Evolutionary conservation across 345 rosid species (phyloP).

Genomic region (Mangifera indica): DNA sequence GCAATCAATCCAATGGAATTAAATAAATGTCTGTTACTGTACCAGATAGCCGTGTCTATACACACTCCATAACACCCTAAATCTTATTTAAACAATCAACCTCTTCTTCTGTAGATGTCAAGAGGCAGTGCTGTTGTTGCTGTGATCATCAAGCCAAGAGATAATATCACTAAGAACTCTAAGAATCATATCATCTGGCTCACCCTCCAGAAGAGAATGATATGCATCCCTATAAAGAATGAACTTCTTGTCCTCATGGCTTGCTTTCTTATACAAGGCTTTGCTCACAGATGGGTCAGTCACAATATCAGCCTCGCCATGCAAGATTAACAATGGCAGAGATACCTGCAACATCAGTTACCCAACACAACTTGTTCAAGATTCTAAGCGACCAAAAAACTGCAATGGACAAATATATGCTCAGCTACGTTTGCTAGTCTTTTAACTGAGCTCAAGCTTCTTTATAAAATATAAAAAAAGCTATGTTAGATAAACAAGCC

Average conservation of each 20-base stretch:
- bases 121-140: conserved; percentile 12
- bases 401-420: too few species aligned
- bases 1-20: neutral
- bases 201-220: conserved; percentile 87
- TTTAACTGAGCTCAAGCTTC: too few species aligned
- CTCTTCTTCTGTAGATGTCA: conserved; percentile 8
- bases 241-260: conserved; percentile 71
- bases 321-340: conserved; percentile 74
- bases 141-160: conserved; percentile 74
- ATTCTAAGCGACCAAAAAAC: too few species aligned
- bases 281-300: conserved; percentile 93
- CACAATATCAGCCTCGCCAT: conserved; percentile 78
- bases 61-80: neutral
- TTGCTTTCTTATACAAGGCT: conserved; percentile 74
- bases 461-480: too few species aligned
- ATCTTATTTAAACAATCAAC: neutral
- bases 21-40: neutral
- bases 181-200: conserved; percentile 76
- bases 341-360: conserved; percentile 51
- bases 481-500: too few species aligned
- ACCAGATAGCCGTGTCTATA: neutral
- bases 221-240: conserved; percentile 59
- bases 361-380: neutral
- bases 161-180: conserved; percentile 66
- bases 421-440: too few species aligned